Evolutionary conservation across 2,329 filamentous ascomycete species (phyloP).

Genomic region (Plenodomus tracheiphilus): DNA sequence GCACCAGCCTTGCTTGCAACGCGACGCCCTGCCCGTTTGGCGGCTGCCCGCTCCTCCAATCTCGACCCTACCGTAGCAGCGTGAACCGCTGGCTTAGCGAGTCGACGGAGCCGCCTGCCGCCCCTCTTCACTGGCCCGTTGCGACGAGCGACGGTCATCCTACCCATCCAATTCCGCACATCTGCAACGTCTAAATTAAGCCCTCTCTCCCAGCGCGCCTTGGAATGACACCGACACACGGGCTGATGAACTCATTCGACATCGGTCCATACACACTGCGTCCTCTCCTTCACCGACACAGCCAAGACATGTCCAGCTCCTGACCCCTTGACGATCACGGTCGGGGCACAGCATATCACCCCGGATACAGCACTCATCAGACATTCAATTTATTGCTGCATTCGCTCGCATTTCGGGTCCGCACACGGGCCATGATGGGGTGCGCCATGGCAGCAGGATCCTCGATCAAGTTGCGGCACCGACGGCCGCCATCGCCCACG

Average conservation of each 20-base stretch:
- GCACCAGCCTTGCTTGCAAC: too few species aligned
- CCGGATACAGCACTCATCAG: too few species aligned
- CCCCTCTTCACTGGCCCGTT: slow-evolving; percentile 3
- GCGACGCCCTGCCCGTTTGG: not conserved
- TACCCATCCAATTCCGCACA: not conserved
- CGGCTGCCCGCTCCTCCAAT: not conserved
- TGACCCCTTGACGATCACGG: not conserved
- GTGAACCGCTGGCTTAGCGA: not conserved
- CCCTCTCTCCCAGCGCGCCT: slow-evolving; percentile 3
- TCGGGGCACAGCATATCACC: too few species aligned
- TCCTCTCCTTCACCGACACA: slow-evolving; percentile 13
- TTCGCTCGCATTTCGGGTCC: not conserved
- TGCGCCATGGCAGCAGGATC: not conserved
- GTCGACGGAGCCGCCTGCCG: not conserved
- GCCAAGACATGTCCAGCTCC: slow-evolving; percentile 8
- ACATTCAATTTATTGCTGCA: not conserved
- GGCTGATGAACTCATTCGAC: slow-evolving; percentile 4
- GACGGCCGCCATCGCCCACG: not conserved
- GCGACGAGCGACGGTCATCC: not conserved
- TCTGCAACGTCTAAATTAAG: slow-evolving; percentile 2
- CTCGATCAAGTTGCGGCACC: not conserved
- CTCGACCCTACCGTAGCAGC: too few species aligned
- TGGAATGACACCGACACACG: slow-evolving; percentile 5
- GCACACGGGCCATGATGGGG: not conserved
- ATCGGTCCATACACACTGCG: slow-evolving; percentile 7